These are phyloP conservation scores for Magnolia sinica DNA, from an alignment of 164 flowering plant species.

Conservation along the genomic window DNA sequence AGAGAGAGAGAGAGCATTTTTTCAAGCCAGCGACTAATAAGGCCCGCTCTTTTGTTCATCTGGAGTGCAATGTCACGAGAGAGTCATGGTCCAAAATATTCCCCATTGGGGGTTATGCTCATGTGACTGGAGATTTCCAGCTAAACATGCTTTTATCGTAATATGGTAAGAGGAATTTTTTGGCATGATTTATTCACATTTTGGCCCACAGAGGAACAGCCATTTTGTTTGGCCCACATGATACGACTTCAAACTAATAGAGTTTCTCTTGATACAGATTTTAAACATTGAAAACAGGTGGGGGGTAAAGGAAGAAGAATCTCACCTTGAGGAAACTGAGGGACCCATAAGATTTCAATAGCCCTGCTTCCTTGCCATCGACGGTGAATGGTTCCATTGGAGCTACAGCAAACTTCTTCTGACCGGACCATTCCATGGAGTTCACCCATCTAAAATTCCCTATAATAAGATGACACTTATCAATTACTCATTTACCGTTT, in stretches of 20 bases:
- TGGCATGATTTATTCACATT: no score
- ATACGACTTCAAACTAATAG: not conserved
- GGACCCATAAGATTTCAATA: constrained; percentile 12
- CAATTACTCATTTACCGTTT: not conserved
- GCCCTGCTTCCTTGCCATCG: constrained; percentile 13
- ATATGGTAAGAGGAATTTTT: no score
- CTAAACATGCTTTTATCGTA: no score
- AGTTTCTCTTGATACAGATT: not conserved
- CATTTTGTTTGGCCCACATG: not conserved
- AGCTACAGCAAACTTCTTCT: constrained; percentile 12
- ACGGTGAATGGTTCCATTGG: constrained; percentile 14
- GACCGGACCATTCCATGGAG: constrained; percentile 22
- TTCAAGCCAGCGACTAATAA: no score
- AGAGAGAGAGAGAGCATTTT: no score
- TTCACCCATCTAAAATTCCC: constrained; percentile 19
- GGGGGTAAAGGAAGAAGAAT: not conserved
- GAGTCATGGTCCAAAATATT: no score
- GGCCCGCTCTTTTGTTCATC: no score
- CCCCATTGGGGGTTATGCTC: no score
- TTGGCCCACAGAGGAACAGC: no score
- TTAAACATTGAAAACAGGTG: not conserved
- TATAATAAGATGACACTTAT: not conserved
- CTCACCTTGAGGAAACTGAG: constrained; percentile 19
- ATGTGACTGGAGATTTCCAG: no score
- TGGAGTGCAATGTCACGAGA: no score